These are phyloP conservation scores for Thinopyrum elongatum DNA, from an alignment of 176 grass and related monocot genomes.

Conservation along the genomic window DNA sequence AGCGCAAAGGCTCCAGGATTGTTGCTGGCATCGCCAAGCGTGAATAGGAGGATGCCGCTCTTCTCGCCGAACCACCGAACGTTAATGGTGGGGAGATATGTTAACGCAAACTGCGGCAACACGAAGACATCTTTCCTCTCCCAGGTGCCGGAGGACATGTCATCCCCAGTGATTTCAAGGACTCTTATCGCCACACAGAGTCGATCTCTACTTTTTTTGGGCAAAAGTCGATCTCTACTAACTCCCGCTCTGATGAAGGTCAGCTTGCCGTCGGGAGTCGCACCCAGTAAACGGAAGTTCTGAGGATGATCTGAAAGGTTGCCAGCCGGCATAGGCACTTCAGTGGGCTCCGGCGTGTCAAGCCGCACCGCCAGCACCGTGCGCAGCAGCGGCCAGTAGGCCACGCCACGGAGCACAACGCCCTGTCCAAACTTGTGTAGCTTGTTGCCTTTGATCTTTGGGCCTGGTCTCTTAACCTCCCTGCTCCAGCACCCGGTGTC, in stretches of 20 bases:
- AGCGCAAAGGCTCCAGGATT: background rate
- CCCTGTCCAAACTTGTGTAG: background rate
- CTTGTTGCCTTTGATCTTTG: background rate
- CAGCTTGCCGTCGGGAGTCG: slow-evolving; percentile 29
- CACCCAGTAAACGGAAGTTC: slow-evolving; percentile 17
- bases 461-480: background rate
- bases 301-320: background rate
- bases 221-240: no score
- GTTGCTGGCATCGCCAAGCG: background rate
- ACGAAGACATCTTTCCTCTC: background rate
- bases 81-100: background rate
- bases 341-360: background rate
- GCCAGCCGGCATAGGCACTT: background rate
- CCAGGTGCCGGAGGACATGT: background rate
- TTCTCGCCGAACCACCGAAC: slow-evolving; percentile 17
- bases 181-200: background rate
- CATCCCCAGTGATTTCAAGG: background rate
- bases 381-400: background rate
- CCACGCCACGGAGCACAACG: background rate
- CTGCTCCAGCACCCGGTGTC: background rate
- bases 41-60: slow-evolving; percentile 11
- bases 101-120: background rate
- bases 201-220: no score
- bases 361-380: slow-evolving; percentile 6
- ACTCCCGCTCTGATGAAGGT: background rate